A percentile compares a stretch with the other conserved stretches of the same genome.
phyloP scores from a whole-genome alignment of 805 yeast genomes.

The Cyberlindnera mrakii region DNA sequence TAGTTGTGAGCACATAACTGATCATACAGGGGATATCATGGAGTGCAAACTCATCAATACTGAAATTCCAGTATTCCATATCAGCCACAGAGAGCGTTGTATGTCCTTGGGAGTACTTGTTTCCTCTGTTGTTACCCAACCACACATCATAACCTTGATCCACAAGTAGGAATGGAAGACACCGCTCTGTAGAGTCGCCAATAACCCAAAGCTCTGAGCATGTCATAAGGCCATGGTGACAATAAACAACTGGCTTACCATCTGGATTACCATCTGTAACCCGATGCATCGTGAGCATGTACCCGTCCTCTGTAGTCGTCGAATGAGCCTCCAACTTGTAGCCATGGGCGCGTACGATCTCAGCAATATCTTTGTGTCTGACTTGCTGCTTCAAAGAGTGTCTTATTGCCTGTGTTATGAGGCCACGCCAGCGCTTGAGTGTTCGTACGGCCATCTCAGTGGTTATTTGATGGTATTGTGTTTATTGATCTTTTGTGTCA shows the following conservation, averaged over 20 bases:
- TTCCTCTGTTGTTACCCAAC: slow-evolving; percentile 90
- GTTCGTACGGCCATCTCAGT: no score
- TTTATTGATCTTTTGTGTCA: no score
- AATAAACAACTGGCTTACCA: slow-evolving; percentile 46
- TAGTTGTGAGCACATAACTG: slow-evolving; percentile 56
- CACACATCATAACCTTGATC: slow-evolving; percentile 90
- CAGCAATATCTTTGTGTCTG: slow-evolving; percentile 1
- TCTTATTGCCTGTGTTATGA: no score
- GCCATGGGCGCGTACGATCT: slow-evolving; percentile 39
- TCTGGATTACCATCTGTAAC: slow-evolving; percentile 20
- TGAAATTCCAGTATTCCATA: slow-evolving; percentile 77
- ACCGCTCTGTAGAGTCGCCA: slow-evolving; percentile 43
- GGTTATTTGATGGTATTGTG: no score
- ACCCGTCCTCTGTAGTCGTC: slow-evolving; percentile 64
- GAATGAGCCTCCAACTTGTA: slow-evolving; percentile 61
- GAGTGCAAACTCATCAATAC: slow-evolving; percentile 86
- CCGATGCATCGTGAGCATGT: slow-evolving; percentile 62
- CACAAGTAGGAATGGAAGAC: slow-evolving; percentile 65
- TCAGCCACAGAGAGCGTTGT: slow-evolving; percentile 18
- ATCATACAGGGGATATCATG: slow-evolving; percentile 85
- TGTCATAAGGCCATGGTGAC: slow-evolving; percentile 83
- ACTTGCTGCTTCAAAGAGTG: neutral
- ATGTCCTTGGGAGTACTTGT: slow-evolving; percentile 64
- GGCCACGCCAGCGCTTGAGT: no score
- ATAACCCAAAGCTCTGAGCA: slow-evolving; percentile 49